A percentile compares a stretch with the other conserved stretches of the same genome.
These are phyloP conservation scores for Leucoagaricus sp. DNA, from an alignment of 1,284 basidiomycete genomes.

Conservation along the genomic window DNA sequence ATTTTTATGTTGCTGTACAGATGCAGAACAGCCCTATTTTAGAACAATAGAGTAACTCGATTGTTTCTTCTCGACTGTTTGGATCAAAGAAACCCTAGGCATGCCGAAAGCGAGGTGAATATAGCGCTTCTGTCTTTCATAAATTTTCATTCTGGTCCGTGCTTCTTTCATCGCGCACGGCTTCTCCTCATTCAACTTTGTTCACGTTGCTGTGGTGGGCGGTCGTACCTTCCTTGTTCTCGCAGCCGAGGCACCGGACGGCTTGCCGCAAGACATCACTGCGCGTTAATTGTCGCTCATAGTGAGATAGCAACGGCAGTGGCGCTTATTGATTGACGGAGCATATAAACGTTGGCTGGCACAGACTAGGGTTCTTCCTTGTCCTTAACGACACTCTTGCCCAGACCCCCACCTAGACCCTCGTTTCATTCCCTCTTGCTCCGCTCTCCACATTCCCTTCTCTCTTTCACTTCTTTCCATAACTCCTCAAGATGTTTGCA, in stretches of 20 bases:
- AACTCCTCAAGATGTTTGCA: slow-evolving; percentile 4
- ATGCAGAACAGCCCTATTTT: too few relatives aligned
- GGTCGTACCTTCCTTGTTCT: not conserved
- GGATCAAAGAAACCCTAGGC: too few relatives aligned
- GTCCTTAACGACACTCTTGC: not conserved
- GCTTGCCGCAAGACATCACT: not conserved
- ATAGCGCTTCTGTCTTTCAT: too few relatives aligned
- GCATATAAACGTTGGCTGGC: not conserved
- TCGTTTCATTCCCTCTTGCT: not conserved
- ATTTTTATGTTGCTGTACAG: too few relatives aligned
- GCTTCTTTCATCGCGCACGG: not conserved
- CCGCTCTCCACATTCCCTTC: not conserved
- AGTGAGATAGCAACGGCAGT: not conserved
- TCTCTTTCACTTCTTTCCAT: not conserved
- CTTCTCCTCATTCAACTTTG: not conserved
- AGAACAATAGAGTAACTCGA: too few relatives aligned
- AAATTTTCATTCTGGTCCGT: not conserved
- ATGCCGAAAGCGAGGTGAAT: too few relatives aligned
- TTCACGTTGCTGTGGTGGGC: not conserved
- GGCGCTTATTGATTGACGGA: not conserved
- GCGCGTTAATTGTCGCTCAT: not conserved
- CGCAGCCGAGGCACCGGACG: not conserved
- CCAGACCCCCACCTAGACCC: too few relatives aligned
- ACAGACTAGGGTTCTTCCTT: not conserved
- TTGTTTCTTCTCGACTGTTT: too few relatives aligned